A percentile compares a stretch with the other conserved stretches of the same genome.
Evolutionary conservation across 495 filamentous ascomycete genomes (phyloP).

Genomic region (Amniculicola lignicola): DNA sequence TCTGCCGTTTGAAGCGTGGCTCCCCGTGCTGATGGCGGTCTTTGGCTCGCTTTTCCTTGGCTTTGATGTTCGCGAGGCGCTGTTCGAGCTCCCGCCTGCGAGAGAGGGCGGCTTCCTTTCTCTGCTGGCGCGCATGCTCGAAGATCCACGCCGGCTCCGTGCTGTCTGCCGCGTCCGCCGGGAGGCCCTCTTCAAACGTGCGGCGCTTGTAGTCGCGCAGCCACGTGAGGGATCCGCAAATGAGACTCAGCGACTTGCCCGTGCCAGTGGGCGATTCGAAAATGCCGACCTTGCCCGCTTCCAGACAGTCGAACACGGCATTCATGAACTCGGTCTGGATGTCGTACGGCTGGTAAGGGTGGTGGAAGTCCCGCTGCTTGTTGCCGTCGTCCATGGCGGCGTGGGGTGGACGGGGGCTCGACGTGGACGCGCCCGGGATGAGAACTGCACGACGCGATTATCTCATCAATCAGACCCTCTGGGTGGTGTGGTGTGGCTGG

Average conservation of each 20-base stretch:
- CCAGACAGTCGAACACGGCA: conserved; percentile 75
- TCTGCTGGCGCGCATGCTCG: conserved; percentile 67
- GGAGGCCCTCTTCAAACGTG: conserved; percentile 54
- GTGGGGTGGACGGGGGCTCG: not conserved
- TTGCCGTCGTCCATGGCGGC: conserved; percentile 4
- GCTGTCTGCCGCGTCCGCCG: conserved; percentile 48
- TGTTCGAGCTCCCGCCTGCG: conserved; percentile 68
- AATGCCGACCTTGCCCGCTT: conserved; percentile 78
- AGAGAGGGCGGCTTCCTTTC: conserved; percentile 61
- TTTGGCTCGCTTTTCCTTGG: conserved; percentile 64
- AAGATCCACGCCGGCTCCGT: conserved; percentile 89
- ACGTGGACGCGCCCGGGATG: not conserved
- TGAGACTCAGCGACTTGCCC: conserved; percentile 96
- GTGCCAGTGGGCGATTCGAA: conserved; percentile 89
- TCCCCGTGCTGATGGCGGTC: conserved; percentile 47
- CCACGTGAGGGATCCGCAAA: conserved; percentile 92
- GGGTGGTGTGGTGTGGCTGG: no score
- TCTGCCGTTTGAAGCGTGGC: conserved; percentile 48
- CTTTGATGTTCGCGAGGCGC: conserved; percentile 63
- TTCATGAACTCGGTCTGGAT: conserved; percentile 92
- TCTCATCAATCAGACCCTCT: no score
- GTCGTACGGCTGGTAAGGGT: conserved; percentile 86
- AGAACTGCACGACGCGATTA: not conserved
- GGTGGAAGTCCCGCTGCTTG: conserved; percentile 65
- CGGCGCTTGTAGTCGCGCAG: conserved; percentile 77